phyloP scores from a whole-genome alignment of 768 basidiomycete species.

The Leccinum longicurvipes region DNA sequence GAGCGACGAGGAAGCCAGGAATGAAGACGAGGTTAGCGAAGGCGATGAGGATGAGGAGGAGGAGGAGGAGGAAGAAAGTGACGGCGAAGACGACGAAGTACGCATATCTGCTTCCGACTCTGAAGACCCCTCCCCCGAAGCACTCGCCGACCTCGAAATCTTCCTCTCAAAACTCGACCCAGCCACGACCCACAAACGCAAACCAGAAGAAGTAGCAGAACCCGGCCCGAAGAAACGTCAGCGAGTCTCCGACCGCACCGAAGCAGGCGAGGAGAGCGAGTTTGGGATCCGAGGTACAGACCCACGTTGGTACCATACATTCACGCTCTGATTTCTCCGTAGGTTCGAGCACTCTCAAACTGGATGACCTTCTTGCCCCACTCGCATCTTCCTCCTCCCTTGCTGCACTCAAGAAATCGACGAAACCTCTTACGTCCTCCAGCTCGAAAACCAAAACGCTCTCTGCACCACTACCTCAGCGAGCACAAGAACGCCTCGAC shows the following conservation, averaged over 20 bases:
- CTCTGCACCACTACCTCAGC: constrained; percentile 79
- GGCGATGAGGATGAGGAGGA: constrained; percentile 31
- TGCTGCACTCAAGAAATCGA: constrained; percentile 64
- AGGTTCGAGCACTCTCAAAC: constrained; percentile 48
- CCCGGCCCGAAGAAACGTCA: constrained; percentile 48
- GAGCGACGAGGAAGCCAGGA: constrained; percentile 36
- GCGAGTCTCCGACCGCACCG: constrained; percentile 66
- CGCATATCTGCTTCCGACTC: constrained; percentile 45
- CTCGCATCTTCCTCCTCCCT: constrained; percentile 58
- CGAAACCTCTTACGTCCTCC: constrained; percentile 57
- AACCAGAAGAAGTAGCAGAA: constrained; percentile 21
- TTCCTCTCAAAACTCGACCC: constrained; percentile 69
- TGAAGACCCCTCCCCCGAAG: constrained; percentile 50
- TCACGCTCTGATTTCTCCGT: constrained; percentile 1
- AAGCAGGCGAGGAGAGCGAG: constrained; percentile 78
- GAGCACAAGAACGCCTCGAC: constrained; percentile 86
- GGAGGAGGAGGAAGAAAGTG: constrained; percentile 31
- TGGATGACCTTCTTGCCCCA: constrained; percentile 76
- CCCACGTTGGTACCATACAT: neutral
- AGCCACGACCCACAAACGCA: constrained; percentile 58
- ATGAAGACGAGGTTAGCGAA: constrained; percentile 15
- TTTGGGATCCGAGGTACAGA: constrained; percentile 59
- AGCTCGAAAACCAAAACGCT: constrained; percentile 58
- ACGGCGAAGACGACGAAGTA: constrained; percentile 42
- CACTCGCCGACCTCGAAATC: constrained; percentile 64